Conservation (phyloP, 2,329 filamentous ascomycete genomes). For the Aureobasidium subglaciale region DNA sequence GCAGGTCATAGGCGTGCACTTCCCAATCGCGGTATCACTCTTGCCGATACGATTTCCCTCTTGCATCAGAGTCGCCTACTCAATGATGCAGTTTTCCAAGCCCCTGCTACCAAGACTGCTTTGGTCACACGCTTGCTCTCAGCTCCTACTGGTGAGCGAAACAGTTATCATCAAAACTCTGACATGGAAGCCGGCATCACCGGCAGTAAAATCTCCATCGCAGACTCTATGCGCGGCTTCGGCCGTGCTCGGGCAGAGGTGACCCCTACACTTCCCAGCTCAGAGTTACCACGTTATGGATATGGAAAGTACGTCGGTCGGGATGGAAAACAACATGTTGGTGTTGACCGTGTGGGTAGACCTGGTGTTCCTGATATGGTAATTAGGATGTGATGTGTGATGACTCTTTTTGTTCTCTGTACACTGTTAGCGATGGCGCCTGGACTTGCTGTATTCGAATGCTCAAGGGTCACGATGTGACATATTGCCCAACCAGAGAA, state of each 20-base stretch:
- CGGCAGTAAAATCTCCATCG: slow-evolving; percentile 23
- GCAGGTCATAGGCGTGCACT: slow-evolving; percentile 56
- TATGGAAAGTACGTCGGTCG: slow-evolving; percentile 52
- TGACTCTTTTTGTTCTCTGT: not conserved
- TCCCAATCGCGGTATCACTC: slow-evolving; percentile 63
- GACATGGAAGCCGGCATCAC: slow-evolving; percentile 17
- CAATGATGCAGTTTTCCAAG: slow-evolving; percentile 65
- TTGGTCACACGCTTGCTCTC: slow-evolving; percentile 63
- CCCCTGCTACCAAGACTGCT: slow-evolving; percentile 59
- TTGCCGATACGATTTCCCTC: slow-evolving; percentile 73
- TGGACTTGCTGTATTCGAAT: not conserved
- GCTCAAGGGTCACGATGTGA: not conserved
- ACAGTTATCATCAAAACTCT: slow-evolving; percentile 25
- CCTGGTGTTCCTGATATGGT: slow-evolving; percentile 28
- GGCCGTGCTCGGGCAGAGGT: slow-evolving; percentile 23
- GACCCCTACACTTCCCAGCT: slow-evolving; percentile 12
- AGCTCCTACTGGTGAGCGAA: slow-evolving; percentile 41
- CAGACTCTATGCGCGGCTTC: slow-evolving; percentile 28
- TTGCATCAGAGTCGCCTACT: slow-evolving; percentile 66
- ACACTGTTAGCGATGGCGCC: not conserved
- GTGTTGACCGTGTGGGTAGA: slow-evolving; percentile 50
- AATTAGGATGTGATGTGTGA: not conserved
- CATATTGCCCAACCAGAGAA: not conserved
- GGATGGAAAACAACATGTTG: slow-evolving; percentile 53
- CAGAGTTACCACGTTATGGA: slow-evolving; percentile 39